Evolutionary conservation across 768 basidiomycete genomes (phyloP).

Genomic region (Macrolepiota albuminosa): DNA sequence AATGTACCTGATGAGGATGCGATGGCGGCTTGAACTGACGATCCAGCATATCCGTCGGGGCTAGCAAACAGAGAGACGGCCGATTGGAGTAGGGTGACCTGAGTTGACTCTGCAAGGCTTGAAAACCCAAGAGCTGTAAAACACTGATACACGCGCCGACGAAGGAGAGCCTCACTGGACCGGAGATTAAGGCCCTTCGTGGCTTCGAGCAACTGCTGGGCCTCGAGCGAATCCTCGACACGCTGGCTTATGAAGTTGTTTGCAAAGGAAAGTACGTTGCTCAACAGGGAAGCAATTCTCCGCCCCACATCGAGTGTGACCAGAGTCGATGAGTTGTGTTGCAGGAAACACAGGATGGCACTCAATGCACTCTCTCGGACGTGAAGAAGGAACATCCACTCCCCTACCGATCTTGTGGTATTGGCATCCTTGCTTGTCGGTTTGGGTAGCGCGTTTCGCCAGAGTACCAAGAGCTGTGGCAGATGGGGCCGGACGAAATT

Average conservation of each 20-base stretch:
- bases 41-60: slow-evolving; percentile 77
- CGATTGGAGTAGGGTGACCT: slow-evolving; percentile 74
- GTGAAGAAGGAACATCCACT: slow-evolving; percentile 90
- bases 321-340: slow-evolving; percentile 67
- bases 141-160: slow-evolving; percentile 84
- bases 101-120: slow-evolving; percentile 79
- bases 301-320: slow-evolving; percentile 90
- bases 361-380: slow-evolving; percentile 88
- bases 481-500: slow-evolving; percentile 93
- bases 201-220: slow-evolving; percentile 24
- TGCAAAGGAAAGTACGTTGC: slow-evolving; percentile 87
- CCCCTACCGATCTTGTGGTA: slow-evolving; percentile 60
- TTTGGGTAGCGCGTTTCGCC: slow-evolving; percentile 97
- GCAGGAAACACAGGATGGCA: slow-evolving; percentile 83
- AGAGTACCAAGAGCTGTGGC: slow-evolving; percentile 89
- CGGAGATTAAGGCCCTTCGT: slow-evolving; percentile 54
- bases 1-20: slow-evolving; percentile 82
- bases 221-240: slow-evolving; percentile 57
- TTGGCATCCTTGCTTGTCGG: slow-evolving; percentile 82
- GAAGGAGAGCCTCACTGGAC: slow-evolving; percentile 78
- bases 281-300: slow-evolving; percentile 79
- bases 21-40: slow-evolving; percentile 88
- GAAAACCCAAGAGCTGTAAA: slow-evolving; percentile 79
- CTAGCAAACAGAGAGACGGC: slow-evolving; percentile 81
- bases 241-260: slow-evolving; percentile 75